These are phyloP conservation scores for Coemansia sp. DNA, from an alignment of 192 early-diverging fungal species.

Conservation along the genomic window DNA sequence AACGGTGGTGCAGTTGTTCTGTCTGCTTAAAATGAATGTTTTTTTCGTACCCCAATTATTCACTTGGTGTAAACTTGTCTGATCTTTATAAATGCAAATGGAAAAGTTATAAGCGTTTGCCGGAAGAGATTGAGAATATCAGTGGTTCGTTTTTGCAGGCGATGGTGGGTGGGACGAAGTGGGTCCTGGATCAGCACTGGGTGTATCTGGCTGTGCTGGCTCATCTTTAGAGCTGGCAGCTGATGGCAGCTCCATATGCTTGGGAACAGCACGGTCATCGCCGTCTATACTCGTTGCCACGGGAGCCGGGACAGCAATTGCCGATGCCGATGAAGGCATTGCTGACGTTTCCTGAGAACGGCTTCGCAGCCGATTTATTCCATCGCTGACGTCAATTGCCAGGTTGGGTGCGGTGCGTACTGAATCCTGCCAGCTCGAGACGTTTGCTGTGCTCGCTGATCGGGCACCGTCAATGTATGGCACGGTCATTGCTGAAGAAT, in stretches of 20 bases:
- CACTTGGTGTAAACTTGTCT: no score
- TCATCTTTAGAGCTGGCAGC: no score
- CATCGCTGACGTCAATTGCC: conserved; percentile 15
- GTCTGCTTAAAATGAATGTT: conserved; percentile 30
- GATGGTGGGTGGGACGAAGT: no score
- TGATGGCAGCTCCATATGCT: no score
- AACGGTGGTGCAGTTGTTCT: conserved; percentile 80
- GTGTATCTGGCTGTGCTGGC: no score
- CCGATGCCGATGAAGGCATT: conserved; percentile 7
- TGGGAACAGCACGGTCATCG: not conserved
- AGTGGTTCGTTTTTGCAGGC: no score
- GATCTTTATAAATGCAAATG: no score
- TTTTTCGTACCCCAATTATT: conserved; percentile 6
- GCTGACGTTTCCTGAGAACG: conserved; percentile 37
- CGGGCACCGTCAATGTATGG: conserved; percentile 38
- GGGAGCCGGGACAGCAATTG: conserved; percentile 11
- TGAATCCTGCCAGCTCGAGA: conserved; percentile 13
- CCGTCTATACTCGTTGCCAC: conserved; percentile 3
- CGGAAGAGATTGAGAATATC: no score
- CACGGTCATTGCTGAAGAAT: conserved; percentile 24
- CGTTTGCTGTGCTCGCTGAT: conserved; percentile 20
- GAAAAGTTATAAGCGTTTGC: no score
- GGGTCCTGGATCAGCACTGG: no score
- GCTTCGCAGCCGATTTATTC: conserved; percentile 39
- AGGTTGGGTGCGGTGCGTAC: conserved; percentile 22